phyloP scores from a whole-genome alignment of 768 basidiomycete genomes.

The Boletus rubescentipes region DNA sequence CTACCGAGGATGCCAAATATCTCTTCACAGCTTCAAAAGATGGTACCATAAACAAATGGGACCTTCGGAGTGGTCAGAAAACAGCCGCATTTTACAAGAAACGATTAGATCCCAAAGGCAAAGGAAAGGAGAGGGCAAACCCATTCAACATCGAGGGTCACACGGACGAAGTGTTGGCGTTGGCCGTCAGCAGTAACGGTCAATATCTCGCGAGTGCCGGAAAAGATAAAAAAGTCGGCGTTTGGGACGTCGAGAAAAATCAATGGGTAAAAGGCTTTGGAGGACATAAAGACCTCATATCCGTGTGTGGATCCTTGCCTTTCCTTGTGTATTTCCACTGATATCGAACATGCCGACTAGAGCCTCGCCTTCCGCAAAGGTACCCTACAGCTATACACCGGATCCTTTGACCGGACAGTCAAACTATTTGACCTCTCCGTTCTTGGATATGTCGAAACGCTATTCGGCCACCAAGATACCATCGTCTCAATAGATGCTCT shows the following conservation, averaged over 20 bases:
- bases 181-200: constrained; percentile 86
- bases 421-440: constrained; percentile 84
- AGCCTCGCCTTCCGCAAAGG: constrained; percentile 74
- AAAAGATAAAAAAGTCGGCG: constrained; percentile 73
- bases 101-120: constrained; percentile 46
- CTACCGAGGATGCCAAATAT: constrained; percentile 66
- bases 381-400: constrained; percentile 66
- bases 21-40: constrained; percentile 93
- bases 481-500: constrained; percentile 78
- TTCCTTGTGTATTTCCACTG: constrained; percentile 32
- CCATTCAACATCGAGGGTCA: constrained; percentile 63
- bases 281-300: constrained; percentile 73
- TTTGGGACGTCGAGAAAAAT: constrained; percentile 80
- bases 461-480: constrained; percentile 95
- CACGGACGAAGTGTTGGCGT: constrained; percentile 77
- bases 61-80: constrained; percentile 63
- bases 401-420: constrained; percentile 83
- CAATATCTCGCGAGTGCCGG: constrained; percentile 86
- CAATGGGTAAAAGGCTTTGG: constrained; percentile 79
- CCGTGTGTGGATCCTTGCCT: constrained; percentile 51
- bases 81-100: constrained; percentile 59
- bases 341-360: constrained; percentile 33
- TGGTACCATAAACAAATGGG: constrained; percentile 86
- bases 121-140: constrained; percentile 59
- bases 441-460: constrained; percentile 92